These are phyloP conservation scores for Xerocomus potaroensis DNA, from an alignment of 768 basidiomycete genomes.

Conservation along the genomic window DNA sequence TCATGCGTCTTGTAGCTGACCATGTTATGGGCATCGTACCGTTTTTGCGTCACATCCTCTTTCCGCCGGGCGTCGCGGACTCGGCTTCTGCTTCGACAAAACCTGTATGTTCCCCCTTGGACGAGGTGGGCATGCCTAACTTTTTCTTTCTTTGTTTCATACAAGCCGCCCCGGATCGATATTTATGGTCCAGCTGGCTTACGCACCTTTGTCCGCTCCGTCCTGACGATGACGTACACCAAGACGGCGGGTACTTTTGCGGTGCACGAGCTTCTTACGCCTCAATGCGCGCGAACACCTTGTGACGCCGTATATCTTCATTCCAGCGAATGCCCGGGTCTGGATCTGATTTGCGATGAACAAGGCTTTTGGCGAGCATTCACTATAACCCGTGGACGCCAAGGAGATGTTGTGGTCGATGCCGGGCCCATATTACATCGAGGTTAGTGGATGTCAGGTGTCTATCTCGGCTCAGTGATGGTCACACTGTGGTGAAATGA, in stretches of 20 bases:
- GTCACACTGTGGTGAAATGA: conserved; percentile 23
- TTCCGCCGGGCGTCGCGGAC: conserved; percentile 33
- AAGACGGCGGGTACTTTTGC: conserved; percentile 57
- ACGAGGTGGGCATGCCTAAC: background rate
- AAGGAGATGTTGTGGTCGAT: conserved; percentile 51
- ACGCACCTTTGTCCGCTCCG: conserved; percentile 67
- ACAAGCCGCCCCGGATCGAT: conserved; percentile 50
- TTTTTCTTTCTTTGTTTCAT: background rate
- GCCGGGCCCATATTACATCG: conserved; percentile 77
- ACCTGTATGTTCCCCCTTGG: conserved; percentile 4
- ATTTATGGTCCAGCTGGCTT: conserved; percentile 80
- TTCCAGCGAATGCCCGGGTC: conserved; percentile 58
- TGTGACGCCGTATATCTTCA: conserved; percentile 51
- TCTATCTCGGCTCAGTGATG: background rate
- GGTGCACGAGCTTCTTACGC: conserved; percentile 72
- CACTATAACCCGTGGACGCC: conserved; percentile 34
- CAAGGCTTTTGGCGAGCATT: conserved; percentile 69
- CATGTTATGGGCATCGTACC: conserved; percentile 74
- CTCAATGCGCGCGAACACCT: conserved; percentile 49
- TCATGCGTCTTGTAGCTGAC: conserved; percentile 45
- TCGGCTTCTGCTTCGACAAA: conserved; percentile 11
- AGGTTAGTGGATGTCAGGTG: conserved; percentile 39
- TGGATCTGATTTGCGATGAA: conserved; percentile 48
- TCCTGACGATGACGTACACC: conserved; percentile 64
- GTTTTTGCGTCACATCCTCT: conserved; percentile 57